Evolutionary conservation across 108 stramenopile genomes (phyloP).

Genomic region (Fragilaria crotonensis): DNA sequence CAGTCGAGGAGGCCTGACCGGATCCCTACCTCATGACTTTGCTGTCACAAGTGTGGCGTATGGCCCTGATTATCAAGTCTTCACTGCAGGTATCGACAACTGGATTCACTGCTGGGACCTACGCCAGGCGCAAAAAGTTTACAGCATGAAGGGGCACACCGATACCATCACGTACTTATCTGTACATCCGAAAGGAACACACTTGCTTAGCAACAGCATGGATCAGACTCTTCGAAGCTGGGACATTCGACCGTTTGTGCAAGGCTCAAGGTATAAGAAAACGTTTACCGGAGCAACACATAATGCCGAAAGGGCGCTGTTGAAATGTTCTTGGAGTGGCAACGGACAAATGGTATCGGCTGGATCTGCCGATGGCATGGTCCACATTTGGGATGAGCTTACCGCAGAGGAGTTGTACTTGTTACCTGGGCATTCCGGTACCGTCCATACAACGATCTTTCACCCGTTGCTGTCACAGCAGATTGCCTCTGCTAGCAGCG

Average conservation of each 20-base stretch:
- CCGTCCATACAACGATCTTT: conserved; percentile 78
- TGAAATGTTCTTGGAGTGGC: conserved; percentile 81
- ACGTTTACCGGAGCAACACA: conserved; percentile 67
- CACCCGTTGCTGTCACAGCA: conserved; percentile 58
- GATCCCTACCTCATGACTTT: conserved; percentile 39
- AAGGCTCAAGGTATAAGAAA: conserved; percentile 43
- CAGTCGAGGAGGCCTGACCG: conserved; percentile 32
- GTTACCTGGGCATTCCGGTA: conserved; percentile 80
- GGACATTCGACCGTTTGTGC: conserved; percentile 73
- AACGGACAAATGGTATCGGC: conserved; percentile 79
- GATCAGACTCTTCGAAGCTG: conserved; percentile 63
- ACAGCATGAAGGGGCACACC: conserved; percentile 65
- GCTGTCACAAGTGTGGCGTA: conserved; percentile 77
- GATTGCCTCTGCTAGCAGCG: conserved; percentile 48
- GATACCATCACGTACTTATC: conserved; percentile 81
- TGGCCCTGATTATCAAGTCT: conserved; percentile 49
- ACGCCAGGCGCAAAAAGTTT: conserved; percentile 39
- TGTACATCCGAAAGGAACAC: conserved; percentile 61
- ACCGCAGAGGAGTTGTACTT: conserved; percentile 76
- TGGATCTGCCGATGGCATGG: conserved; percentile 76
- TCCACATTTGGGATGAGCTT: conserved; percentile 87
- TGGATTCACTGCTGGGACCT: conserved; percentile 77
- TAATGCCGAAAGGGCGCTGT: conserved; percentile 77
- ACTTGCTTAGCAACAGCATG: conserved; percentile 81
- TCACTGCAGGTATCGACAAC: conserved; percentile 83